Evolutionary conservation across 2,329 filamentous ascomycete species (phyloP).

Genomic region (Cordyceps fumosorosea): DNA sequence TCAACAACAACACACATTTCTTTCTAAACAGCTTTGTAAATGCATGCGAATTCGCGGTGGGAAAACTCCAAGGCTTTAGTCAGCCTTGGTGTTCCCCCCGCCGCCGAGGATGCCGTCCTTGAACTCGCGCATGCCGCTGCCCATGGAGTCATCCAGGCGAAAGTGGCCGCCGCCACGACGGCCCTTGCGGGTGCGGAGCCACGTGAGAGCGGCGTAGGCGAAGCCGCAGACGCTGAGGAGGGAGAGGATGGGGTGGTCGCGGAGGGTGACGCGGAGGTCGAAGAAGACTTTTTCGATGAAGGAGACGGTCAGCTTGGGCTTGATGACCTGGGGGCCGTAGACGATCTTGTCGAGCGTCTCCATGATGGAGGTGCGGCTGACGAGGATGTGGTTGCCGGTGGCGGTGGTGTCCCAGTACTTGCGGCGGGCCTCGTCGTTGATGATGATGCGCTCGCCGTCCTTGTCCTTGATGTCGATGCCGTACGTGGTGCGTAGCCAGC

Average conservation of each 20-base stretch:
- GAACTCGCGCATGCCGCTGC: conserved; percentile 38
- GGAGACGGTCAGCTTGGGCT: conserved; percentile 70
- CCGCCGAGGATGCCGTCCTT: conserved; percentile 62
- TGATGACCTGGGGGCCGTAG: conserved; percentile 61
- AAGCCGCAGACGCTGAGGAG: conserved; percentile 52
- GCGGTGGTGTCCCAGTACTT: conserved; percentile 92
- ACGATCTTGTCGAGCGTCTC: conserved; percentile 74
- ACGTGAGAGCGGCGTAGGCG: conserved; percentile 44
- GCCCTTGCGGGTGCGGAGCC: conserved; percentile 49
- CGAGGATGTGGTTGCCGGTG: conserved; percentile 82
- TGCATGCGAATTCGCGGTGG: neutral
- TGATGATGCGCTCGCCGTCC: conserved; percentile 85
- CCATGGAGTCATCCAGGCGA: conserved; percentile 50
- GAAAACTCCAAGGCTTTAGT: conserved; percentile 25
- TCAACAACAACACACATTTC: neutral
- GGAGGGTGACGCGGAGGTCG: conserved; percentile 52
- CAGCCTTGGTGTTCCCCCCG: conserved; percentile 43
- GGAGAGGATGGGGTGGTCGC: conserved; percentile 53
- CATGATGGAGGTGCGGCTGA: conserved; percentile 82
- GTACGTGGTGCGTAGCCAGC: conserved; percentile 93
- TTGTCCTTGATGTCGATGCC: conserved; percentile 79
- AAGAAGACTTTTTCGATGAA: conserved; percentile 66
- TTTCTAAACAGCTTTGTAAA: neutral
- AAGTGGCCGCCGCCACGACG: conserved; percentile 49
- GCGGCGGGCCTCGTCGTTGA: conserved; percentile 83